Base-by-base conservation (phyloP, 179 eudicot genomes). In the Camellia oleifera region DNA sequence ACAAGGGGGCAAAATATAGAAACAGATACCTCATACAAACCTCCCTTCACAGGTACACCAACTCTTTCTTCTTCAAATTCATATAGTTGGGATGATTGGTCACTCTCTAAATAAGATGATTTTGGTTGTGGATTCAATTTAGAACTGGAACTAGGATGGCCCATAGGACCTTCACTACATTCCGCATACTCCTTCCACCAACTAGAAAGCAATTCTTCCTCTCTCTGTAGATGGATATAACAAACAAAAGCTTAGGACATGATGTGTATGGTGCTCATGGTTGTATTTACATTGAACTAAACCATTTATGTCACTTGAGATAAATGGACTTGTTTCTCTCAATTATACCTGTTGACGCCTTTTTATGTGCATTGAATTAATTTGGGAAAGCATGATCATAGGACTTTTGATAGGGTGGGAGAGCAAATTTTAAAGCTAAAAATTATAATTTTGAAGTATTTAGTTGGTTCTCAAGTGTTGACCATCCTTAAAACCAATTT, bases 151-250 rank as follows among this genome's bases (percentile, higher is more conserved):
- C 83, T 81, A 73, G 86, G 82, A 48, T 73, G 84, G 84, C 82
- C 94, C 74, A 58, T 88, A 18, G 99, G 99, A 82, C 99, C 99
- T 83, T 88, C 97, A 86, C 97, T 96, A 72, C 99, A 96, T 79
- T 96, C 99, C 15, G 98, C 99, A 81, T 89, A 96, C 85, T 96
- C 98, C 84, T 89, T 88, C 99, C 99, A 96, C 99, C 99, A 96
- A 82, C 87, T 79, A 64, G 97, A 94, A 64, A 96, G 90, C 81
- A 96, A 84, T 75, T 96, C 97, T 78, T 96, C 97, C 85, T 96
- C 99, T 82, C 90, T 89, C 99, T 96, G 89, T 48, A 72, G 62
- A 84, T 72, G 63, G 48, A 63, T 52, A 69, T 56, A 48, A 73
- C 2, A 77, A 5, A 26, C 42, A 13, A 56, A 62, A 52, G 53